These are phyloP conservation scores for Conidiobolus incongruus DNA, from an alignment of 371 early-diverging fungal genomes.

Conservation along the genomic window DNA sequence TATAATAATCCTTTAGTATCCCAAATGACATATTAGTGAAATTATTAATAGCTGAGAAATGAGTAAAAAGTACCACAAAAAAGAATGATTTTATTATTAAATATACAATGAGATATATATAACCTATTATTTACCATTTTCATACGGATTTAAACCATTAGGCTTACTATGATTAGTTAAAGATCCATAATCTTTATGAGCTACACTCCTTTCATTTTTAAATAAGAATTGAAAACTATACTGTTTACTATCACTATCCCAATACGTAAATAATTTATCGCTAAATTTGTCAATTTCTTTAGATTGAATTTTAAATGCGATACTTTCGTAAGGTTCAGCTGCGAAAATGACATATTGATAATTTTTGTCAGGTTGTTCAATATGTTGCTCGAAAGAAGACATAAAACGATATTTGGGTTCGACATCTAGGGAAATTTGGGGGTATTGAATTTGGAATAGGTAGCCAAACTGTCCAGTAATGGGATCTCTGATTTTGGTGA, in stretches of 20 bases:
- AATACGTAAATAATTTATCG: slow-evolving; percentile 74
- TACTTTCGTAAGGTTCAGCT: slow-evolving; percentile 92
- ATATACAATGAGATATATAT: too few relatives aligned
- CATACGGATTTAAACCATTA: too few relatives aligned
- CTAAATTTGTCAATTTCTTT: slow-evolving; percentile 68
- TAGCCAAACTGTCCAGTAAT: slow-evolving; percentile 68
- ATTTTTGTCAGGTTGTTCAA: slow-evolving; percentile 70
- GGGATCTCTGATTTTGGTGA: slow-evolving; percentile 84
- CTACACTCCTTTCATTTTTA: slow-evolving; percentile 18
- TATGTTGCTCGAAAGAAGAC: slow-evolving; percentile 88
- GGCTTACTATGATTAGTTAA: too few relatives aligned
- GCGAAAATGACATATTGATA: slow-evolving; percentile 88
- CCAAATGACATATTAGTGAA: too few relatives aligned
- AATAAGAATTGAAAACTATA: slow-evolving; percentile 85
- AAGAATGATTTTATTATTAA: too few relatives aligned
- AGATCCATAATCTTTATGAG: too few relatives aligned
- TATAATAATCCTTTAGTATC: too few relatives aligned
- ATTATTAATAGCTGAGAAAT: too few relatives aligned
- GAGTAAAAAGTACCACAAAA: too few relatives aligned
- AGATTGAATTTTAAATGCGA: slow-evolving; percentile 86
- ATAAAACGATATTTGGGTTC: slow-evolving; percentile 89
- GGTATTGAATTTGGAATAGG: slow-evolving; percentile 84
- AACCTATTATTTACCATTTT: too few relatives aligned
- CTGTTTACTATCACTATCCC: slow-evolving; percentile 79
- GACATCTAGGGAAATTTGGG: slow-evolving; percentile 55